Evolutionary conservation across 2,329 filamentous ascomycete species (phyloP).

Genomic region (Aspergillaceae sp.): DNA sequence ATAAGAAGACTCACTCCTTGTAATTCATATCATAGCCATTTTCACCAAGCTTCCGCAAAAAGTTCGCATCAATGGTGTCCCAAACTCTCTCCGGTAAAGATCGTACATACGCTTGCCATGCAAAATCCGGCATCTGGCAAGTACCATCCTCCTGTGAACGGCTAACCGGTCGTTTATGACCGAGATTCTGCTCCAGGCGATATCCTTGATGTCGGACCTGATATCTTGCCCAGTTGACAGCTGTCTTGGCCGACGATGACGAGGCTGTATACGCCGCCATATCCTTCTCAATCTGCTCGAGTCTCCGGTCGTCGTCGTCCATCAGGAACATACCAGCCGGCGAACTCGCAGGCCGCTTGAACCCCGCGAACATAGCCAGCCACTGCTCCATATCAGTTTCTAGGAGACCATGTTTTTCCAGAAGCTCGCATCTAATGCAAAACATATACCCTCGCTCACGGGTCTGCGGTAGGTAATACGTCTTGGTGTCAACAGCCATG

Average conservation of each 20-base stretch:
- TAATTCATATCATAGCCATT: constrained; percentile 48
- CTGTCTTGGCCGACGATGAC: constrained; percentile 12
- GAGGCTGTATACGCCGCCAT: constrained; percentile 26
- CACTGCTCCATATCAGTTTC: constrained; percentile 25
- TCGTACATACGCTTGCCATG: constrained; percentile 43
- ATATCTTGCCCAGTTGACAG: constrained; percentile 37
- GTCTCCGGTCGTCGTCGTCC: constrained; percentile 45
- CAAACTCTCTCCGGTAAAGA: constrained; percentile 51
- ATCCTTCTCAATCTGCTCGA: constrained; percentile 44
- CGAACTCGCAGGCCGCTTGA: constrained; percentile 53
- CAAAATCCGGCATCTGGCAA: constrained; percentile 48
- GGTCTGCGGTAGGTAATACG: constrained; percentile 67
- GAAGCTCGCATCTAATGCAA: constrained; percentile 38
- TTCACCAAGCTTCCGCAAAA: constrained; percentile 41
- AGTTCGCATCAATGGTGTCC: constrained; percentile 58
- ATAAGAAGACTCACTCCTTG: constrained; percentile 41
- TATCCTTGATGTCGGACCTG: constrained; percentile 51
- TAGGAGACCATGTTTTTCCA: constrained; percentile 12
- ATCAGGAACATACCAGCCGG: constrained; percentile 56
- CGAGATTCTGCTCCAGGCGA: constrained; percentile 44
- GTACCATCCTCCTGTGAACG: constrained; percentile 50
- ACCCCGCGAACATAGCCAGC: constrained; percentile 35
- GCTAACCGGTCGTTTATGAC: constrained; percentile 50
- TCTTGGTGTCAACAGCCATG: constrained; percentile 55
- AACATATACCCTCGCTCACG: constrained; percentile 53